Base-by-base conservation (phyloP, 2,329 filamentous ascomycete genomes). In the Didymella lethalis region DNA sequence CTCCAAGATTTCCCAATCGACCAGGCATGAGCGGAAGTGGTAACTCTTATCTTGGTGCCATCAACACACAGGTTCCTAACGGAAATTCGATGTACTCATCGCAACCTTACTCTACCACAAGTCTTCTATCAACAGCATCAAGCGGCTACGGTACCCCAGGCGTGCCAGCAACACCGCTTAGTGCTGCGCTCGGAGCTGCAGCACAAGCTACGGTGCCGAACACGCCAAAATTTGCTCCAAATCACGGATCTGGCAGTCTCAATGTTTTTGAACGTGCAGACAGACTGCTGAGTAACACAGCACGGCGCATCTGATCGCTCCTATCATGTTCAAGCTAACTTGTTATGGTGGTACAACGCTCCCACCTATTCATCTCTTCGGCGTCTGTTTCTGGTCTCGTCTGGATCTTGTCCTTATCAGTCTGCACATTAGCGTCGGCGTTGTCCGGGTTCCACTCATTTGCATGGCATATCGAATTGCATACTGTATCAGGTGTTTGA, bases 181-280 rank as follows among this genome's bases (percentile, higher is more conserved):
- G 91, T 68, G 93, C 93, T 16, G 93, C 93, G 1, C 83, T 97
- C 5, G 94, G 93, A 0, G 92, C 93, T 6, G 93, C 93, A 20
- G 91, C 93, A 54, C 93, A 96, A 77, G 93, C 93, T 0, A 97
- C 92, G 0, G 89, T 97, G 11, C 90, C 92, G 4, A 91, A 91
- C 49, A 77, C 73, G 14, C 74, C 73, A 25, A 71, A 70, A 34
- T 66, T 70, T 28, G 62, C 63, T 28, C 62, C 66, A 3, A 31
- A 58, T 20, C 67, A 67, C 12, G 61, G 63, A 5, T 68, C 68
- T 11, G 70, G 65, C 36, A 70, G 68, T 2, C 71, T 74, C 43
- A 74, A 75, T 28, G 72, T 76, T 25, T 76, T 76, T 45, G 75
- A 76, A 59, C 67, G 74, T 38, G 74, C 73, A 23, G 75, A 77